A percentile compares a stretch with the other conserved stretches of the same genome.
phyloP scores from a whole-genome alignment of 768 basidiomycete species.

The Boletus subparvulus region DNA sequence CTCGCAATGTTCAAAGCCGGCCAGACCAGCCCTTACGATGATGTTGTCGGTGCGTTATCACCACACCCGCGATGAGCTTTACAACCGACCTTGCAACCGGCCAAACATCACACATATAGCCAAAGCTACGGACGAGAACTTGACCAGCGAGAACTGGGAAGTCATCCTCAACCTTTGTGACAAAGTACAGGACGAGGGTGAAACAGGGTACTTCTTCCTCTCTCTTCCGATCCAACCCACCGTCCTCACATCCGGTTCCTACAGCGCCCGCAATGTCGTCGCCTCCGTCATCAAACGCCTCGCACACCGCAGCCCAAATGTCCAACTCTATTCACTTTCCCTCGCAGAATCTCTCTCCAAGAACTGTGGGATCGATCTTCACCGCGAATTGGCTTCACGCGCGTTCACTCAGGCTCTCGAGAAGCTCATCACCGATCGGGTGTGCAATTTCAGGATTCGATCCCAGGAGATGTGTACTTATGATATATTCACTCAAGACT shows the following conservation, averaged over 20 bases:
- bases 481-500: slow-evolving; percentile 48
- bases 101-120: slow-evolving; percentile 42
- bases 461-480: slow-evolving; percentile 10
- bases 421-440: slow-evolving; percentile 85
- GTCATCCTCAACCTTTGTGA: slow-evolving; percentile 92
- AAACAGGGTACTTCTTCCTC: slow-evolving; percentile 60
- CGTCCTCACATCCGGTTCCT: slow-evolving; percentile 16
- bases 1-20: slow-evolving; percentile 68
- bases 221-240: not conserved
- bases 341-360: slow-evolving; percentile 87
- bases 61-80: slow-evolving; percentile 2
- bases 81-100: slow-evolving; percentile 2
- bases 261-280: slow-evolving; percentile 83
- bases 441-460: slow-evolving; percentile 35
- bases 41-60: slow-evolving; percentile 75
- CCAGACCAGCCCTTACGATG: slow-evolving; percentile 79
- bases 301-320: slow-evolving; percentile 92
- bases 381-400: slow-evolving; percentile 84
- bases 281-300: slow-evolving; percentile 87
- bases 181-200: slow-evolving; percentile 89
- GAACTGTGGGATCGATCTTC: slow-evolving; percentile 80
- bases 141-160: slow-evolving; percentile 95
- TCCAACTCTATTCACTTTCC: slow-evolving; percentile 90
- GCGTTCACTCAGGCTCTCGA: slow-evolving; percentile 91
- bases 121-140: slow-evolving; percentile 97